Conservation (phyloP, 805 yeast species). For the Metschnikowia dekortorum region DNA sequence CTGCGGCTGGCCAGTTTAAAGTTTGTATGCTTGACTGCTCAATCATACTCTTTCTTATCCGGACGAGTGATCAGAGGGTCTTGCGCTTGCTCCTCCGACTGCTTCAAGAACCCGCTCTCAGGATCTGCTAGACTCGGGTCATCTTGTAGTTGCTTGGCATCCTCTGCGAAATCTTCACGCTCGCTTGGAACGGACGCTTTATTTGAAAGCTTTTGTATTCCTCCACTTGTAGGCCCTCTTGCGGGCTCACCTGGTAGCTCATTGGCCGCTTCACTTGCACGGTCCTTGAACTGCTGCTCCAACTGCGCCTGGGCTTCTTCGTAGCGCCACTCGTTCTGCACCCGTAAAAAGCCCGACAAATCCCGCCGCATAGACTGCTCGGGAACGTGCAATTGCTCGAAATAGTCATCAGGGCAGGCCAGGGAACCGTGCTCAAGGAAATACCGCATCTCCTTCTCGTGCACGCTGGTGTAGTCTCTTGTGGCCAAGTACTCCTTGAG, state of each 20-base stretch:
- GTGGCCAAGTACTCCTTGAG: constrained; percentile 25
- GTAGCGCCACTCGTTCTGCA: not conserved
- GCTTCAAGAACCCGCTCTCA: not conserved
- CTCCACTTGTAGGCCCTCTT: too few relatives aligned
- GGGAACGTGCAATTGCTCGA: not conserved
- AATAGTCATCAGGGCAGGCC: not conserved
- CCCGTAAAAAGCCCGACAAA: not conserved
- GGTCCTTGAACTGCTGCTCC: not conserved
- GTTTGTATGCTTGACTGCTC: too few relatives aligned
- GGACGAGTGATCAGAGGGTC: constrained; percentile 6
- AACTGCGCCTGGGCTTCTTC: not conserved
- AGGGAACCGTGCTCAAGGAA: not conserved
- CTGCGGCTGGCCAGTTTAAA: too few relatives aligned
- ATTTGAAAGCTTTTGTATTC: too few relatives aligned
- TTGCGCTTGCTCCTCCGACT: not conserved
- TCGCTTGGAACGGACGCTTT: too few relatives aligned
- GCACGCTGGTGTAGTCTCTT: constrained; percentile 23
- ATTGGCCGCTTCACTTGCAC: not conserved
- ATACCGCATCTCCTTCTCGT: constrained; percentile 20
- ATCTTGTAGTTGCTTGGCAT: not conserved
- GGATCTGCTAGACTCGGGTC: not conserved
- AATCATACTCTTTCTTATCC: not conserved
- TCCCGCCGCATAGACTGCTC: constrained; percentile 1
- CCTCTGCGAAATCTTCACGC: not conserved
- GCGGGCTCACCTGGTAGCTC: too few relatives aligned